Conservation (phyloP, 192 early-diverging fungal species). For the Dissophora globulifera region DNA sequence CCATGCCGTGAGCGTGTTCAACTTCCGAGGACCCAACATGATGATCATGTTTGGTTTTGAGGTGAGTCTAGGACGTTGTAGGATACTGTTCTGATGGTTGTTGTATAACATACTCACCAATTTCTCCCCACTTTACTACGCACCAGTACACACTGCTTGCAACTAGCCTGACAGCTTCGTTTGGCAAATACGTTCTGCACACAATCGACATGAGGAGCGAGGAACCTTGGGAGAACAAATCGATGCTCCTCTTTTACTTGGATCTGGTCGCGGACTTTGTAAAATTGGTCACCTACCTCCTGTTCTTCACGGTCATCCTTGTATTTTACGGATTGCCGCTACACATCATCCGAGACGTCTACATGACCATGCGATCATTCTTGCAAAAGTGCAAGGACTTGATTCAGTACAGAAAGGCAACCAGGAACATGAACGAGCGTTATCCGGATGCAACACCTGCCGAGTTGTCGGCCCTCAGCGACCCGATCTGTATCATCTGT, state of each 20-base stretch:
- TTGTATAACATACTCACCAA: too few species aligned
- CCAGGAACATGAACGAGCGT: conserved; percentile 94
- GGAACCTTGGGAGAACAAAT: conserved; percentile 96
- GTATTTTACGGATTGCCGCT: conserved; percentile 88
- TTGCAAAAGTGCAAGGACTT: conserved; percentile 89
- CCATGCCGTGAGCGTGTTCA: conserved; percentile 74
- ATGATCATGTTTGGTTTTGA: conserved; percentile 99
- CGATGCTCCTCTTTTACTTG: conserved; percentile 90
- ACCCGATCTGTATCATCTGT: conserved; percentile 96
- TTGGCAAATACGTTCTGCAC: conserved; percentile 90
- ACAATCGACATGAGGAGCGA: conserved; percentile 81
- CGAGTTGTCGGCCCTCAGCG: conserved; percentile 77
- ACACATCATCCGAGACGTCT: conserved; percentile 96
- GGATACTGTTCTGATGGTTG: too few species aligned
- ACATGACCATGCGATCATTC: conserved; percentile 93
- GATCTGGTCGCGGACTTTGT: conserved; percentile 91
- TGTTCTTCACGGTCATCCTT: conserved; percentile 90
- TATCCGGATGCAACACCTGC: conserved; percentile 92
- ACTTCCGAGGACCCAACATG: conserved; percentile 82
- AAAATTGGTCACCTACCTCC: conserved; percentile 87
- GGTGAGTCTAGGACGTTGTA: conserved; percentile 55
- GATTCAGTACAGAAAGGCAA: conserved; percentile 92
- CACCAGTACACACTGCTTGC: conserved; percentile 91
- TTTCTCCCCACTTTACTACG: too few species aligned
- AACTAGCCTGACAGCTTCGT: conserved; percentile 76